A percentile compares a stretch with the other conserved stretches of the same genome.
These are phyloP conservation scores for Syncephalastrum racemosum DNA, from an alignment of 371 early-diverging fungal species.

Conservation along the genomic window DNA sequence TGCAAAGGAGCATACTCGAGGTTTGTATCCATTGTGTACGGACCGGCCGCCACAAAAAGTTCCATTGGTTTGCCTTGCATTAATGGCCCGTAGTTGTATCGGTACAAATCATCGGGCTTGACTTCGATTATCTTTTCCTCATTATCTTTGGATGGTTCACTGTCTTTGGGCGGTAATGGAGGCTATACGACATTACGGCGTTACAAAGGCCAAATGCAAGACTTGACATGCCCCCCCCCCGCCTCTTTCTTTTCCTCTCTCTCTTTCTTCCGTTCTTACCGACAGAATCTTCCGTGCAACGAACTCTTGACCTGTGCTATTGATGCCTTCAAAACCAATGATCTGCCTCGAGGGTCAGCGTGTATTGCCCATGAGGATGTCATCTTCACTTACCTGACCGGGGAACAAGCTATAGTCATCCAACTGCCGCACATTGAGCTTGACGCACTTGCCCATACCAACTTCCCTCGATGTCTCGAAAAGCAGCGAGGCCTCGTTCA, in stretches of 20 bases:
- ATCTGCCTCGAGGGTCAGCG: constrained; percentile 20
- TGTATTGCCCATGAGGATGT: not conserved
- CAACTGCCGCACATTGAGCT: constrained; percentile 55
- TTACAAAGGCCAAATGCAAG: not conserved
- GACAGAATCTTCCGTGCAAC: constrained; percentile 18
- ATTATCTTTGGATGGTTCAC: not conserved
- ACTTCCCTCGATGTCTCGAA: constrained; percentile 75
- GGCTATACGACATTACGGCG: constrained; percentile 22
- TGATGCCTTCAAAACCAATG: constrained; percentile 44
- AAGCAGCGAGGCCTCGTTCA: constrained; percentile 69
- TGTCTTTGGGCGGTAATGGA: constrained; percentile 23
- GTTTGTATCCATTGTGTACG: constrained; percentile 78
- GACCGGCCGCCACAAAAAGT: constrained; percentile 79
- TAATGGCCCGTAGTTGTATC: not conserved
- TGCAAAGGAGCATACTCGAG: constrained; percentile 78
- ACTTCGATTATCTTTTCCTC: constrained; percentile 1
- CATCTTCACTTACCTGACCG: constrained; percentile 63
- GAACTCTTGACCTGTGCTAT: constrained; percentile 27
- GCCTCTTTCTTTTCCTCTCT: not conserved
- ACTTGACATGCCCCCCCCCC: not conserved
- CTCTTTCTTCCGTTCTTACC: constrained; percentile 7
- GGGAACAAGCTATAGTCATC: constrained; percentile 67
- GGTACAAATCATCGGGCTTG: not conserved
- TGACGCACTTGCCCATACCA: constrained; percentile 73
- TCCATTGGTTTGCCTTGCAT: constrained; percentile 50